These are phyloP conservation scores for Podospora australis DNA, from an alignment of 495 filamentous ascomycete genomes.

Conservation along the genomic window DNA sequence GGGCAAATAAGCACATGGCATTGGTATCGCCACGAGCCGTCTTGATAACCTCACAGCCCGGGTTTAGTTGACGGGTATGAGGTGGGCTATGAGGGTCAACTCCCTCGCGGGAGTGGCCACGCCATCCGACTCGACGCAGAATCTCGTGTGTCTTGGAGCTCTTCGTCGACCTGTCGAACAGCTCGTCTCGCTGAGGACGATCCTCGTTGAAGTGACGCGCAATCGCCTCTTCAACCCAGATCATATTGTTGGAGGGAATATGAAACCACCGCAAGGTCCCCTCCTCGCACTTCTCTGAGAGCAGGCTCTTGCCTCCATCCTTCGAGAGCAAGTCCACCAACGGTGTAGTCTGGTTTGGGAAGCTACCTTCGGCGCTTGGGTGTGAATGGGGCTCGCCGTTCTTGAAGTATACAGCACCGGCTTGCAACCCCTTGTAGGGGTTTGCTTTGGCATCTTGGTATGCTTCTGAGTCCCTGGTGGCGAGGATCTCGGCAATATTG, in stretches of 20 bases:
- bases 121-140: slow-evolving; percentile 10
- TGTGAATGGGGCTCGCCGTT: slow-evolving; percentile 5
- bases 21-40: background rate
- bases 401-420: slow-evolving; percentile 10
- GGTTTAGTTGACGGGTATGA: slow-evolving; percentile 7
- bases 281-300: slow-evolving; percentile 8
- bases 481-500: slow-evolving; percentile 3
- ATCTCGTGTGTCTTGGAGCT: slow-evolving; percentile 12
- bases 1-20: slow-evolving; percentile 10
- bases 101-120: slow-evolving; percentile 9
- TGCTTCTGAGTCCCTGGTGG: background rate
- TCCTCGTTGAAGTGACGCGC: slow-evolving; percentile 14
- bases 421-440: slow-evolving; percentile 9
- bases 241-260: slow-evolving; percentile 10
- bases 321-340: slow-evolving; percentile 10
- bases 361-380: slow-evolving; percentile 7
- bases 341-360: slow-evolving; percentile 10
- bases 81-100: slow-evolving; percentile 6
- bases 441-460: background rate
- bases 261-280: slow-evolving; percentile 13
- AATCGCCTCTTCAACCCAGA: slow-evolving; percentile 12
- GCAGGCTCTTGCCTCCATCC: slow-evolving; percentile 3
- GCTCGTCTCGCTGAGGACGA: slow-evolving; percentile 6
- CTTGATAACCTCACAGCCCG: slow-evolving; percentile 9
- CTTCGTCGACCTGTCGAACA: slow-evolving; percentile 8